phyloP scores from a whole-genome alignment of 1,139 yeast species.

The Wickerhamomyces sp. region DNA sequence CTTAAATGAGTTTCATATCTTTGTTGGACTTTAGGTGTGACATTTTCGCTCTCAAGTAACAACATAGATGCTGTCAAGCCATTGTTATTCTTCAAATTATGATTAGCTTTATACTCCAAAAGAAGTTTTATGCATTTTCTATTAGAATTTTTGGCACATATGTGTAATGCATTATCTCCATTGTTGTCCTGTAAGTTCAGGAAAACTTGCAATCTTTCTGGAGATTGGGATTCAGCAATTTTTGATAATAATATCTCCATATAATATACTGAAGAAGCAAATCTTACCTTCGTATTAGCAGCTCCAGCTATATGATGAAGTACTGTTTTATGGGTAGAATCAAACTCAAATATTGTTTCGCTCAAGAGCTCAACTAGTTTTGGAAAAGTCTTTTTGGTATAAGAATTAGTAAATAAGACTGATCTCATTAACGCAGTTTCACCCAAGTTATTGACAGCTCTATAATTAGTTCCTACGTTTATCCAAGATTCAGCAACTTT shows the following conservation, averaged over 20 bases:
- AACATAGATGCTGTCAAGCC: slow-evolving; percentile 75
- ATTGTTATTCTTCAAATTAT: slow-evolving; percentile 65
- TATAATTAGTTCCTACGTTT: slow-evolving; percentile 69
- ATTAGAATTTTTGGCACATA: slow-evolving; percentile 73
- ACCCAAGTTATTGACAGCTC: slow-evolving; percentile 70
- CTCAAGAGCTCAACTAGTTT: slow-evolving; percentile 67
- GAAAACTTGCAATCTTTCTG: slow-evolving; percentile 46
- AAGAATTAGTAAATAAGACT: slow-evolving; percentile 83
- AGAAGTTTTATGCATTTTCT: slow-evolving; percentile 71
- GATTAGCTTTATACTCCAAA: slow-evolving; percentile 66
- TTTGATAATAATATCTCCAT: slow-evolving; percentile 73
- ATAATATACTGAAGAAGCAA: slow-evolving; percentile 77
- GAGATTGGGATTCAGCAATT: slow-evolving; percentile 55
- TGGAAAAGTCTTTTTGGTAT: slow-evolving; percentile 74
- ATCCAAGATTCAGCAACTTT: slow-evolving; percentile 69
- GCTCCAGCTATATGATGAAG: slow-evolving; percentile 77
- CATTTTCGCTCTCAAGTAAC: slow-evolving; percentile 31
- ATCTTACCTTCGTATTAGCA: slow-evolving; percentile 54
- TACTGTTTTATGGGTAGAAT: slow-evolving; percentile 63
- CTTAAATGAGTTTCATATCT: slow-evolving; percentile 20
- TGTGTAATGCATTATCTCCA: slow-evolving; percentile 87
- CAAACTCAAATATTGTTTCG: slow-evolving; percentile 59
- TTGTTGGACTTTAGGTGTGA: slow-evolving; percentile 22
- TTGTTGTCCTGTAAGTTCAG: slow-evolving; percentile 74
- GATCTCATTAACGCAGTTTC: slow-evolving; percentile 84